Evolutionary conservation across 768 basidiomycete genomes (phyloP), one percentile per base, ranked within the genome.

Genomic region (Tricholoma hemisulphureum): DNA sequence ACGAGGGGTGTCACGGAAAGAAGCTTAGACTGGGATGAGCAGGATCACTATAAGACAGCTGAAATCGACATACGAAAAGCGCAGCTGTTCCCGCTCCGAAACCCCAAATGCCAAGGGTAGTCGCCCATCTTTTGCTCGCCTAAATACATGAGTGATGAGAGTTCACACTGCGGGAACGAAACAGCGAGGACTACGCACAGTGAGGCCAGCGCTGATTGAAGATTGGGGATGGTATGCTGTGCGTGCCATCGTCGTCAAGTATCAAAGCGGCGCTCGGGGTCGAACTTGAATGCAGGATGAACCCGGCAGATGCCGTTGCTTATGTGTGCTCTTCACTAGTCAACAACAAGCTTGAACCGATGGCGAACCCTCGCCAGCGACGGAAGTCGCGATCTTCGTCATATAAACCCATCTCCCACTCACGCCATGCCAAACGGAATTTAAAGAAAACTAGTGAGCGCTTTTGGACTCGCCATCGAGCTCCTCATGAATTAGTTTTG

Each of bases 341-440:
- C 31, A 86, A 88, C 67, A 83, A 92, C 55, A 93, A 95, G 68
- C 90, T 90, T 61, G 93, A 37, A 68, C 23, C 28, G 20, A 97
- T 98, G 95, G 93, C 87, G 55, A 98, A 97, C 71, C 95, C 95
- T 63, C 86, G 95, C 56, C 96, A 98, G 73, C 83, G 95, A 59
- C 83, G 87, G 65, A 98, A 98, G 76, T 72, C 82, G 20, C 85
- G 88, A 41, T 95, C 94, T 23, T 84, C 86, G 16, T 77, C 84
- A n/a, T 81, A 93, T 71, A 86, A 77, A 62, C 75, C 87, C 20
- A 82, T 92, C 52, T 86, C 86, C 32, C 91, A 91, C 60, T 88
- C 91, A 11, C 81, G 77, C 49, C 81, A 86, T 66, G 86, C 91
- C 51, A 86, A 92, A 68, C 85, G 83, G 60, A 85, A 88, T 61